Evolutionary conservation across 257 asterid genomes (phyloP).

Genomic region (Plectranthus barbatus): DNA sequence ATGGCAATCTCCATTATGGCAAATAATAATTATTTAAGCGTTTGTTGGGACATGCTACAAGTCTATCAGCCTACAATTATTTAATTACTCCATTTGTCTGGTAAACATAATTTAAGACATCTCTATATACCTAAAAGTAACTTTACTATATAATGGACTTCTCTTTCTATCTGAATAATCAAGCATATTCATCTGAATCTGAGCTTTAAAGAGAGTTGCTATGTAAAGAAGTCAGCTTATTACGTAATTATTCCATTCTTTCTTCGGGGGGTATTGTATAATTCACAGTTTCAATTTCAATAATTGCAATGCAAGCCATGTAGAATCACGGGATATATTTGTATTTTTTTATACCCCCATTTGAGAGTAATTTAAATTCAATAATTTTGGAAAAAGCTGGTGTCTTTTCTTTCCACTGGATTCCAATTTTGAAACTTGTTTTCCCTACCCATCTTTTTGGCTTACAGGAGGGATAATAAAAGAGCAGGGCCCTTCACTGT

Average conservation of each 20-base stretch:
- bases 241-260: neutral
- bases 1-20: conserved; percentile 8
- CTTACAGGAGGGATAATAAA: conserved; percentile 8
- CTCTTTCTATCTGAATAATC: neutral
- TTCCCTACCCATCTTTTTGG: conserved; percentile 22
- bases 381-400: neutral
- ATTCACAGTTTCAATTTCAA: neutral
- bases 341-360: neutral
- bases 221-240: neutral
- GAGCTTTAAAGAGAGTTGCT: neutral
- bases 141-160: neutral
- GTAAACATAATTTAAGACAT: neutral
- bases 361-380: neutral
- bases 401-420: conserved; percentile 16
- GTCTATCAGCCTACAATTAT: neutral
- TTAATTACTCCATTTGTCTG: conserved; percentile 12
- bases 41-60: conserved; percentile 6
- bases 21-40: neutral
- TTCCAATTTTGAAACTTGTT: conserved; percentile 5
- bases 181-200: conserved; percentile 13
- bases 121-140: neutral
- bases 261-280: neutral
- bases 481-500: conserved; percentile 5
- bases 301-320: neutral
- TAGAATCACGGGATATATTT: neutral